Conservation (phyloP, 2,329 filamentous ascomycete genomes). For the Fusarium virguliforme region DNA sequence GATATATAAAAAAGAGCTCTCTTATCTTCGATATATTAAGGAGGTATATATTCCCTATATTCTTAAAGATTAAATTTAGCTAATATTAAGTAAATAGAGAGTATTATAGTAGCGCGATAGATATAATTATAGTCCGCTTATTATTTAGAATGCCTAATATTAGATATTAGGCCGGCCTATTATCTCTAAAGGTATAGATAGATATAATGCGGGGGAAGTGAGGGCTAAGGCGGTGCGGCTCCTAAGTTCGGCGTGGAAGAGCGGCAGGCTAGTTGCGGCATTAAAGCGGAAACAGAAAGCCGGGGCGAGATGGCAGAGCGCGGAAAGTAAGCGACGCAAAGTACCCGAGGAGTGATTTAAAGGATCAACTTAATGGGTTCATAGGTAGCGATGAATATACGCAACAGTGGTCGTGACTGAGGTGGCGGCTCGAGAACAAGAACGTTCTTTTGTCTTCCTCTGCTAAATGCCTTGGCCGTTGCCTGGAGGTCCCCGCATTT, state of each 20-base stretch:
- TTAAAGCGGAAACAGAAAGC: not conserved
- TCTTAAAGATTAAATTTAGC: not conserved
- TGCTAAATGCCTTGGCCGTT: no score
- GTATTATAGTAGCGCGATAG: not conserved
- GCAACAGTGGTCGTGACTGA: no score
- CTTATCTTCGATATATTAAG: not conserved
- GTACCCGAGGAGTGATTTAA: not conserved
- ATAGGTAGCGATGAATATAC: not conserved
- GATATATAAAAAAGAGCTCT: slow-evolving; percentile 10
- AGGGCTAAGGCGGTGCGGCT: not conserved
- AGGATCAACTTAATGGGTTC: not conserved
- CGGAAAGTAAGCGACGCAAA: not conserved
- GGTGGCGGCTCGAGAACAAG: no score
- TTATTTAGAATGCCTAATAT: not conserved
- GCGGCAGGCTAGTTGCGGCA: not conserved
- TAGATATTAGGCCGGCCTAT: not conserved
- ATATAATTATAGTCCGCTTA: not conserved
- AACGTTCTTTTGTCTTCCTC: no score
- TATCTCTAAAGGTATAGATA: not conserved
- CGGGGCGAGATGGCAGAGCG: not conserved
- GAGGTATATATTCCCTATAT: not conserved
- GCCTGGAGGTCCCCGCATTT: no score
- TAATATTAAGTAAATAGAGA: not conserved
- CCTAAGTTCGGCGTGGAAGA: not conserved
- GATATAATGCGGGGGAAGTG: not conserved